Evolutionary conservation across 2,329 filamentous ascomycete genomes (phyloP).

Genomic region (Penicillium freii): DNA sequence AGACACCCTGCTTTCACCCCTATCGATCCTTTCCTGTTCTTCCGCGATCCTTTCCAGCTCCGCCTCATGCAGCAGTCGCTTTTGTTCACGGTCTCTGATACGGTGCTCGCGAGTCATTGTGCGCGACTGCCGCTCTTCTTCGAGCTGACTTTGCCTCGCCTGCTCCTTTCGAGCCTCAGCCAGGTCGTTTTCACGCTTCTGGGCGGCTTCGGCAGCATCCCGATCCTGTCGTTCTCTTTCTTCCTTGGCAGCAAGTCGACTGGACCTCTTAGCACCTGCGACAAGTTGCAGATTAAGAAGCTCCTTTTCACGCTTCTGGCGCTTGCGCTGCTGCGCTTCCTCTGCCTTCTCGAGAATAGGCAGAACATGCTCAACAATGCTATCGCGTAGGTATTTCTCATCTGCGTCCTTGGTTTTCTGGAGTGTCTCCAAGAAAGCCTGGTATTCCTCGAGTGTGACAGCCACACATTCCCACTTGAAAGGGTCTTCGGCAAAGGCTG

Average conservation of each 20-base stretch:
- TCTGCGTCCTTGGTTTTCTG: conserved; percentile 77
- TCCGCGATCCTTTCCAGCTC: conserved; percentile 77
- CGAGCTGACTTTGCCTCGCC: conserved; percentile 61
- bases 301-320: conserved; percentile 74
- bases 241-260: conserved; percentile 75
- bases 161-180: conserved; percentile 60
- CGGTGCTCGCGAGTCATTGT: conserved; percentile 83
- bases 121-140: conserved; percentile 73
- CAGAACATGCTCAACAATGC: conserved; percentile 73
- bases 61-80: conserved; percentile 79
- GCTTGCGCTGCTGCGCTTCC: conserved; percentile 67
- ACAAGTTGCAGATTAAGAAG: conserved; percentile 78
- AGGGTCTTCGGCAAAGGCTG: conserved; percentile 56
- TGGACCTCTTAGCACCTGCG: conserved; percentile 91
- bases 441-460: conserved; percentile 75
- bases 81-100: conserved; percentile 78
- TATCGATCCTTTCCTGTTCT: conserved; percentile 62
- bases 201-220: conserved; percentile 67
- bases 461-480: conserved; percentile 90
- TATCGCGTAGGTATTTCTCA: conserved; percentile 72
- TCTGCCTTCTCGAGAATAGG: conserved; percentile 79
- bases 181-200: conserved; percentile 63
- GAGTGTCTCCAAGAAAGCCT: conserved; percentile 66
- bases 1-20: conserved; percentile 63
- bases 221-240: conserved; percentile 76